Evolutionary conservation across 768 basidiomycete genomes (phyloP).

Genomic region (Inosperma sp.): DNA sequence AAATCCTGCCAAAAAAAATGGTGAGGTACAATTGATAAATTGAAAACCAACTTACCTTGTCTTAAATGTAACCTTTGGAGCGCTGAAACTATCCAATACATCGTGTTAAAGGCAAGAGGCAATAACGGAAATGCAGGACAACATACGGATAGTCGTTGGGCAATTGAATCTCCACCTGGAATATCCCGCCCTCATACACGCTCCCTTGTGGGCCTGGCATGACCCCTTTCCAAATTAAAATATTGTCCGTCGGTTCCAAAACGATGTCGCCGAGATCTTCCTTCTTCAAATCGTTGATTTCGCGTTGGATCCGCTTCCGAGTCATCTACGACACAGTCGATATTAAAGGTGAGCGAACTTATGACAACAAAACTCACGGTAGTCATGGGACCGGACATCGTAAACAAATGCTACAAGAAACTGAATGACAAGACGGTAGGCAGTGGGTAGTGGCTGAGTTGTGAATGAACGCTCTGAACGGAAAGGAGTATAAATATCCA

Average conservation of each 20-base stretch:
- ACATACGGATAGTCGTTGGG: constrained; percentile 77
- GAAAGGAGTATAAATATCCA: too few species aligned
- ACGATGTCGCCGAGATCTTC: constrained; percentile 76
- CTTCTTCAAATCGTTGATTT: constrained; percentile 69
- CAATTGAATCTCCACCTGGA: constrained; percentile 61
- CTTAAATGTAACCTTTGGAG: constrained; percentile 70
- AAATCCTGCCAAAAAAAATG: constrained; percentile 48
- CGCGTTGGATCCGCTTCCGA: constrained; percentile 78
- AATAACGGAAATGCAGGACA: constrained; percentile 10
- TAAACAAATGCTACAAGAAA: too few species aligned
- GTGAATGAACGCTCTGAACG: too few species aligned
- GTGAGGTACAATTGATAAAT: background rate
- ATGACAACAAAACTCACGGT: background rate
- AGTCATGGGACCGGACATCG: background rate
- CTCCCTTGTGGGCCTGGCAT: constrained; percentile 83
- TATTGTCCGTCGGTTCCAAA: constrained; percentile 58
- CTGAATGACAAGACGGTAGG: too few species aligned
- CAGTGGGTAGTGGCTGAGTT: too few species aligned
- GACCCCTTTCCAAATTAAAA: constrained; percentile 71
- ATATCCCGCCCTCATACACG: constrained; percentile 76
- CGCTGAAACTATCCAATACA: constrained; percentile 56
- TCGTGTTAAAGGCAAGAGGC: constrained; percentile 8
- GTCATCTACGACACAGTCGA: constrained; percentile 39
- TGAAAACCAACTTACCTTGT: constrained; percentile 48
- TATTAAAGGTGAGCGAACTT: background rate